Conservation (phyloP, 352 stramenopile genomes). For the Globisporangium megalacanthum region DNA sequence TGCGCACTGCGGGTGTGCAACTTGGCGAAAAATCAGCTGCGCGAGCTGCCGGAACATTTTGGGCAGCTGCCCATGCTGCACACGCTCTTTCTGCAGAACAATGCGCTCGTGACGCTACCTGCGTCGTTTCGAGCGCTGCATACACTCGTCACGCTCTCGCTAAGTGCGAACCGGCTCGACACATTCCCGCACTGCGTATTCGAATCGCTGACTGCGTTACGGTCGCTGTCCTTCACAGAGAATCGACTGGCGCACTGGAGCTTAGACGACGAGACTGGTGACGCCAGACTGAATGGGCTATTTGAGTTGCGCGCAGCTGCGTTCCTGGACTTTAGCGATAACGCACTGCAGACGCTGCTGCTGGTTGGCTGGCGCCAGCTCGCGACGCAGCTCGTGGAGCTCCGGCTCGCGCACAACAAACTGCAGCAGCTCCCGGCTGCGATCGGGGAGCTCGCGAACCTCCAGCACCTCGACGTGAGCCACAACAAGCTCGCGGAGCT, state of each 20-base stretch:
- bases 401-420: conserved; percentile 41
- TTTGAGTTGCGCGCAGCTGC: conserved; percentile 17
- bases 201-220: conserved; percentile 13
- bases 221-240: conserved; percentile 34
- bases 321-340: conserved; percentile 50
- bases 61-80: conserved; percentile 23
- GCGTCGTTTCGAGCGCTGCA: conserved; percentile 30
- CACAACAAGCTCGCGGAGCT: conserved; percentile 32
- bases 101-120: conserved; percentile 37
- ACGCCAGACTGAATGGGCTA: conserved; percentile 17
- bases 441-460: conserved; percentile 16
- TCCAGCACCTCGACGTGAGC: conserved; percentile 39
- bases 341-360: conserved; percentile 26
- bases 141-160: conserved; percentile 30
- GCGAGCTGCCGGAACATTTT: conserved; percentile 33
- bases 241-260: conserved; percentile 41
- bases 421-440: conserved; percentile 22
- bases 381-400: conserved; percentile 20
- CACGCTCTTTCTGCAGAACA: conserved; percentile 30
- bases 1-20: conserved; percentile 30
- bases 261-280: not conserved
- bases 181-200: conserved; percentile 26
- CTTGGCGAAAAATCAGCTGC: conserved; percentile 29
- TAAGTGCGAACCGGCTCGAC: conserved; percentile 44
- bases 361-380: conserved; percentile 23